Conservation (phyloP, 2,329 filamentous ascomycete species). For the Penicillium sclerotiorum region DNA sequence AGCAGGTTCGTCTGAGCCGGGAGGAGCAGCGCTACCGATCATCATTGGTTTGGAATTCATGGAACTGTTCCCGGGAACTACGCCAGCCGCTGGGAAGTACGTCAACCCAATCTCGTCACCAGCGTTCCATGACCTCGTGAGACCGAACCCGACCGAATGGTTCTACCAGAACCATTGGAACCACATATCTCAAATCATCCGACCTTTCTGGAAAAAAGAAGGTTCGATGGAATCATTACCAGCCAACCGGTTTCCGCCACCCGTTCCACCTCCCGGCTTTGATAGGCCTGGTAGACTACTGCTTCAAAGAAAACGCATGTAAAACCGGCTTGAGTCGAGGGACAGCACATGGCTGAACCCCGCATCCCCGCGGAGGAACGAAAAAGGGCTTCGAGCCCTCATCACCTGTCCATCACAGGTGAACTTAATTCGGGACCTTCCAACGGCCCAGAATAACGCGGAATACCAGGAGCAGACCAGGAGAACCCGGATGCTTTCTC, state of each 20-base stretch:
- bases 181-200: background rate
- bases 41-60: constrained; percentile 28
- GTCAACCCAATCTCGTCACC: constrained; percentile 24
- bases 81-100: constrained; percentile 21
- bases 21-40: constrained; percentile 39
- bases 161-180: background rate
- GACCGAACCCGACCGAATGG: background rate
- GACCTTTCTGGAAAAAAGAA: background rate
- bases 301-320: too few species aligned
- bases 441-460: too few species aligned
- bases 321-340: too few species aligned
- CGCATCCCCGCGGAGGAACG: background rate
- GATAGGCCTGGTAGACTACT: too few species aligned
- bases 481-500: too few species aligned
- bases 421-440: too few species aligned
- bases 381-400: too few species aligned
- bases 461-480: too few species aligned
- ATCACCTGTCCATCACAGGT: too few species aligned
- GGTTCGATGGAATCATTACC: background rate
- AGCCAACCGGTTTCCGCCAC: too few species aligned
- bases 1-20: constrained; percentile 33
- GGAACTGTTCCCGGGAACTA: constrained; percentile 26
- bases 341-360: background rate
- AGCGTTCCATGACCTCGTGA: constrained; percentile 31
- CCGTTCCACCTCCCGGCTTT: too few species aligned